Evolutionary conservation across 768 basidiomycete species (phyloP), one percentile per base, ranked within the genome.

Genomic region (Lactarius vividus): DNA sequence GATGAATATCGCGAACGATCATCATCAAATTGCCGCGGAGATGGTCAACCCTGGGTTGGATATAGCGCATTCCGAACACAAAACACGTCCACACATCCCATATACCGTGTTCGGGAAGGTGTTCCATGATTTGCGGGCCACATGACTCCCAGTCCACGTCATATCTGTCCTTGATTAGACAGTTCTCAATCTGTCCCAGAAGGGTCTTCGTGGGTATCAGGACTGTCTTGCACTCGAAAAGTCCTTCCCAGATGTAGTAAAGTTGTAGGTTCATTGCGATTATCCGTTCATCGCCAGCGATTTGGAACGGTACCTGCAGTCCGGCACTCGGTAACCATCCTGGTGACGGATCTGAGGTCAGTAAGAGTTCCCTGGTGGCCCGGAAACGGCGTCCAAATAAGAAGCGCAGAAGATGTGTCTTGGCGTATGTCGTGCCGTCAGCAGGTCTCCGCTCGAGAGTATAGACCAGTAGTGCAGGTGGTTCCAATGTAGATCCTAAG

Each of bases 241-340:
- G 35, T 37, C 35, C 4, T 15, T 23, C 26, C 16, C 16, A 39
- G 44, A 16, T 1, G 35, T 26, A 2, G 35, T 18, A 6, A 33
- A 8, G 20, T 37, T 28, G 33, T 18, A 59, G 20, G 39, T 57
- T 62, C 44, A 65, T 28, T 3, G 44, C 61, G 46, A 70, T 46
- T 39, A 59, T 40, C 20, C 58, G 63, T 20, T 70, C 63, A 18
- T 66, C 42, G 20, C 60, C 4, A 18, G 64, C 37, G 29, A 44
- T 58, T 42, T 59, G 58, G 52, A 70, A 70, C 16, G 70, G 78
- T 77, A 83, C 58, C 31, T 56, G 58, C 66, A 63, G 26, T 20
- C 39, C 11, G 29, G 52, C 31, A 37, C n/a, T 42, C 18, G 65
- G 28, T 37, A 35, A 39, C 67, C 67, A 65, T 37, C 23, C 23